phyloP scores from a whole-genome alignment of 2,329 filamentous ascomycete genomes.

The Cercospora nicotianae region DNA sequence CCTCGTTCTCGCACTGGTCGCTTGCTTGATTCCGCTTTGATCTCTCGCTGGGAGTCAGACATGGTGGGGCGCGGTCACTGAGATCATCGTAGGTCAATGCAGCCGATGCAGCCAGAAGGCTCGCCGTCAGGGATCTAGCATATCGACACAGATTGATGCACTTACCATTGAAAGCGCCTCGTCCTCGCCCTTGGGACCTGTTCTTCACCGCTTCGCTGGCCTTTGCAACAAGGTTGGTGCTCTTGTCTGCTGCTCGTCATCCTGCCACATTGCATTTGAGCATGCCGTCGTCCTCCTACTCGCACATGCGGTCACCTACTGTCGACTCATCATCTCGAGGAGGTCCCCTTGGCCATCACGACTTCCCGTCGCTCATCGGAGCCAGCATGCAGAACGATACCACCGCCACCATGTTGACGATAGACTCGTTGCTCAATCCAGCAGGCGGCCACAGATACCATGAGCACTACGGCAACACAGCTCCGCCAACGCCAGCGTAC shows the following conservation, averaged over 20 bases:
- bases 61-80: conserved; percentile 25
- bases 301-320: conserved; percentile 28
- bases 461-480: conserved; percentile 21
- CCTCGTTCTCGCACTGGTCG: conserved; percentile 16
- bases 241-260: conserved; percentile 9
- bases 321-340: conserved; percentile 20
- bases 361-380: not conserved
- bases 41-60: conserved; percentile 25
- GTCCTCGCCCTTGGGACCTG: conserved; percentile 25
- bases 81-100: conserved; percentile 23
- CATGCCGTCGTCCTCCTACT: conserved; percentile 27
- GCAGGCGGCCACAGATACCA: conserved; percentile 24
- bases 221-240: conserved; percentile 8
- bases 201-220: conserved; percentile 25
- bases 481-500: conserved; percentile 33
- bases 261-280: conserved; percentile 14
- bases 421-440: conserved; percentile 46
- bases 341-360: conserved; percentile 17
- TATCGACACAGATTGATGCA: conserved; percentile 24
- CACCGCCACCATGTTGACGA: conserved; percentile 41
- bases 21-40: conserved; percentile 23
- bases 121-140: conserved; percentile 22
- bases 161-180: conserved; percentile 29
- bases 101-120: conserved; percentile 21
- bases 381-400: conserved; percentile 17